phyloP scores from a whole-genome alignment of 768 basidiomycete species.

The Naganishia randhawae region DNA sequence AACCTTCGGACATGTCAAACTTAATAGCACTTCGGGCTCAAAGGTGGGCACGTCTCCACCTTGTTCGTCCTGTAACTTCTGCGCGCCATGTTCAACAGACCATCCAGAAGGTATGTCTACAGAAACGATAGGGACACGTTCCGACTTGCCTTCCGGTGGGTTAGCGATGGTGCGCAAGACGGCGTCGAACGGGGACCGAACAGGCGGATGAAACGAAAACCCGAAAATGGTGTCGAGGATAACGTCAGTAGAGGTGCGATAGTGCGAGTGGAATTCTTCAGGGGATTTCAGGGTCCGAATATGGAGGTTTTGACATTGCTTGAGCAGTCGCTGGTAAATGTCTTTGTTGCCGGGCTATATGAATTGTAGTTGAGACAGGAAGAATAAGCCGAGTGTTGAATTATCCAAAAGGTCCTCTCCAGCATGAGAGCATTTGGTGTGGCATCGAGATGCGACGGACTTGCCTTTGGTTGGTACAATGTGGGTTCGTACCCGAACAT shows the following conservation, averaged over 20 bases:
- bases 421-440: too few relatives aligned
- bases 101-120: constrained; percentile 97
- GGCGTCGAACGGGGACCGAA: constrained; percentile 78
- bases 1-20: constrained; percentile 88
- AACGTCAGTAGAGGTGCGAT: constrained; percentile 57
- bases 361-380: background rate
- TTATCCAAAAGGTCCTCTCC: background rate
- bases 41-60: constrained; percentile 55
- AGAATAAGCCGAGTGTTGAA: background rate
- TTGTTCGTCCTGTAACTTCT: constrained; percentile 43
- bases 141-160: background rate
- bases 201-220: constrained; percentile 90
- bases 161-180: constrained; percentile 61
- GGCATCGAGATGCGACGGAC: background rate
- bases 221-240: constrained; percentile 96
- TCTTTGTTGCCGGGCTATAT: constrained; percentile 82
- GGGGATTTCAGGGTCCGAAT: constrained; percentile 67
- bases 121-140: constrained; percentile 73
- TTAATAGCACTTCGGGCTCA: constrained; percentile 74
- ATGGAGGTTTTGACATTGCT: constrained; percentile 81
- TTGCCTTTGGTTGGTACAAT: constrained; percentile 89
- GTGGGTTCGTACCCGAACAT: constrained; percentile 88
- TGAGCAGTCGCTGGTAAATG: constrained; percentile 81
- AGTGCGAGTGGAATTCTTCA: constrained; percentile 49
- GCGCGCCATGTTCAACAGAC: constrained; percentile 78